Evolutionary conservation across 2,329 filamentous ascomycete genomes (phyloP).

Genomic region (Cladorrhinum sp.): DNA sequence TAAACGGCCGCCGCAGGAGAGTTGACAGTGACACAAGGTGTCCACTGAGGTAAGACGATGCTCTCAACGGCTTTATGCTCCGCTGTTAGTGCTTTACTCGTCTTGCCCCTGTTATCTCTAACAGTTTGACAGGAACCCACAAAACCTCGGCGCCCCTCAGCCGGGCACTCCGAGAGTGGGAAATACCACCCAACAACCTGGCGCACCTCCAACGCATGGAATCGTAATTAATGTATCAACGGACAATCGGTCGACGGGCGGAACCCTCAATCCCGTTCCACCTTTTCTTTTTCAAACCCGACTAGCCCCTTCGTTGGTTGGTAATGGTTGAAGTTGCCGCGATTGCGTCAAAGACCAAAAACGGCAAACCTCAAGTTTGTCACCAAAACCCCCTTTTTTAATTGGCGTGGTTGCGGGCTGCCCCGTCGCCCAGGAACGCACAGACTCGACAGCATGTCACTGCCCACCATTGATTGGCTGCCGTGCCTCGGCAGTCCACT

Average conservation of each 20-base stretch:
- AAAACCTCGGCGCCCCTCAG: not conserved
- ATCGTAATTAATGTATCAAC: not conserved
- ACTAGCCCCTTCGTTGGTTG: not conserved
- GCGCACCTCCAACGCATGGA: not conserved
- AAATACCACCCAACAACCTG: not conserved
- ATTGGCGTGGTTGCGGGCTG: not conserved
- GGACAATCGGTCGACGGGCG: not conserved
- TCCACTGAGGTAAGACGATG: not conserved
- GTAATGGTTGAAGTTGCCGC: not conserved
- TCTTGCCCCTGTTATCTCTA: too few relatives aligned
- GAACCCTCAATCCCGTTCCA: not conserved
- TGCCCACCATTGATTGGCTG: slow-evolving; percentile 16
- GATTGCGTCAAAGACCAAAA: not conserved
- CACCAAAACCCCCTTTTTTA: not conserved
- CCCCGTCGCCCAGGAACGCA: not conserved
- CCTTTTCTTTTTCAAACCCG: not conserved
- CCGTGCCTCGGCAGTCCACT: slow-evolving; percentile 10
- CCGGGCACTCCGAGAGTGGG: not conserved
- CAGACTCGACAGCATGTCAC: slow-evolving; percentile 18
- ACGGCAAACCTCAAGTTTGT: not conserved
- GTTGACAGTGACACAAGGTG: not conserved
- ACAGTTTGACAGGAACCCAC: too few relatives aligned
- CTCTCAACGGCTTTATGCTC: too few relatives aligned
- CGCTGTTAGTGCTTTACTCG: too few relatives aligned
- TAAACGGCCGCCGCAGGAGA: not conserved